Base-by-base conservation (phyloP, 495 filamentous ascomycete genomes). In the Astrocystis sublimbata region DNA sequence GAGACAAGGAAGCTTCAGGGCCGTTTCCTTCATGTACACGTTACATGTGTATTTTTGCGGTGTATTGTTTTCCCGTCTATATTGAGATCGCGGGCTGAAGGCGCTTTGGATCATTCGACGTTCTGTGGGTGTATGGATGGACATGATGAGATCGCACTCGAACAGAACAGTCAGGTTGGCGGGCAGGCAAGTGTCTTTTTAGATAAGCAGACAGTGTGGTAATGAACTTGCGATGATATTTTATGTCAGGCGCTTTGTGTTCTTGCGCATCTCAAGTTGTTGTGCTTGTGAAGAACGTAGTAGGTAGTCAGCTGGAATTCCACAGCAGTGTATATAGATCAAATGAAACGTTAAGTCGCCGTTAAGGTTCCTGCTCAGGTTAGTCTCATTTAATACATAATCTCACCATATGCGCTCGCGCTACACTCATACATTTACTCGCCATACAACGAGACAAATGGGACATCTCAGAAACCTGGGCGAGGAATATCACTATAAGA, bases 141-240 rank as follows among this genome's bases (percentile, higher is more conserved):
- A 30, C 24, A 15, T n/a, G 24, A 24, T 26, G 21, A n/a, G 21
- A 15, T n/a, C 30, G 12, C n/a, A 30, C n/a, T n/a, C 17, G 19
- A 30, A 21, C 49, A 51, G 49, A 6, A 52, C 21, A 21, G 51
- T 19, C 19, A 3, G 49, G 30, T 12, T 6, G 47, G 47, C 47
- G 5, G 26, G 46, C 46, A 10, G 46, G 6, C 10, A 2, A 23
- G n/a, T 3, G 23, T 28, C 8, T 52, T 51, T 24, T 30, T 51
- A 51, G 47, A 51, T 19, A 51, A 28, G 47, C 28, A 51, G 35
- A 23, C 35, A 45, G 54, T 13, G 54, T 45, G 54, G 54, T 57
- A 57, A 57, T 57, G 54, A 57, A n/a, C 31, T 31, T 43, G 38
- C 30, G 54, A 28, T 35, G 52, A 35, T 57, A 35, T 33, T 57